These are phyloP conservation scores for Colletotrichum lini DNA, from an alignment of 2,329 filamentous ascomycete species.

Conservation along the genomic window DNA sequence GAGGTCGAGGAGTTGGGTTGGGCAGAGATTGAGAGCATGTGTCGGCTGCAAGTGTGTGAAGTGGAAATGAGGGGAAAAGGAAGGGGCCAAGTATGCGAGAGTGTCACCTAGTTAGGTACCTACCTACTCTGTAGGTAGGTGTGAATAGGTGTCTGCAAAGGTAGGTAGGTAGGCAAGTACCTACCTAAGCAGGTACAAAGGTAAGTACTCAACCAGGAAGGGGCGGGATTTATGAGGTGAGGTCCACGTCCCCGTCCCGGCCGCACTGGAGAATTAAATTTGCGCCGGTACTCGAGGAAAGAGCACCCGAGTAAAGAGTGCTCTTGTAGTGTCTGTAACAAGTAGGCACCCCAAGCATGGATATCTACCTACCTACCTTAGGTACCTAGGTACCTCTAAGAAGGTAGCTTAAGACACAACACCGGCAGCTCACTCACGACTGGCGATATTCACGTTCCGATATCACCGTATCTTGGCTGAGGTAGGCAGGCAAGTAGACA, in stretches of 20 bases:
- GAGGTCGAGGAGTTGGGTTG: neutral
- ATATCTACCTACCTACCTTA: neutral
- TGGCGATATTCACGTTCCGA: neutral
- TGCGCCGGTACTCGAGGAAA: slow-evolving; percentile 25
- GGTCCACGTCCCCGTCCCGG: neutral
- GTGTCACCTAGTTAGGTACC: too few relatives aligned
- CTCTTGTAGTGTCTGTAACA: neutral
- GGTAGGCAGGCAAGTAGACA: too few relatives aligned
- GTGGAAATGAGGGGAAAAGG: neutral
- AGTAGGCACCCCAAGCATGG: too few relatives aligned
- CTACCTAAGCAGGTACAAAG: too few relatives aligned
- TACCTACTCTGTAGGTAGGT: too few relatives aligned
- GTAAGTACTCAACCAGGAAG: neutral
- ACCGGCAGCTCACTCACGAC: neutral
- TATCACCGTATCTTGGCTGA: neutral
- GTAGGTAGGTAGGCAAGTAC: too few relatives aligned
- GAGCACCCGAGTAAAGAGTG: neutral
- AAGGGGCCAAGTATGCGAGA: neutral
- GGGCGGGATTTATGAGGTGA: slow-evolving; percentile 14
- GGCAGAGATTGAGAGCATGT: neutral
- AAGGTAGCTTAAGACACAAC: slow-evolving; percentile 5
- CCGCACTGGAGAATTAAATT: slow-evolving; percentile 14
- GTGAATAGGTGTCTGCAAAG: too few relatives aligned
- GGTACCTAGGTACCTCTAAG: too few relatives aligned
- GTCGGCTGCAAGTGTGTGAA: neutral